Evolutionary conservation across 441 rosid genomes (phyloP).

Genomic region (Gossypium lobatum): DNA sequence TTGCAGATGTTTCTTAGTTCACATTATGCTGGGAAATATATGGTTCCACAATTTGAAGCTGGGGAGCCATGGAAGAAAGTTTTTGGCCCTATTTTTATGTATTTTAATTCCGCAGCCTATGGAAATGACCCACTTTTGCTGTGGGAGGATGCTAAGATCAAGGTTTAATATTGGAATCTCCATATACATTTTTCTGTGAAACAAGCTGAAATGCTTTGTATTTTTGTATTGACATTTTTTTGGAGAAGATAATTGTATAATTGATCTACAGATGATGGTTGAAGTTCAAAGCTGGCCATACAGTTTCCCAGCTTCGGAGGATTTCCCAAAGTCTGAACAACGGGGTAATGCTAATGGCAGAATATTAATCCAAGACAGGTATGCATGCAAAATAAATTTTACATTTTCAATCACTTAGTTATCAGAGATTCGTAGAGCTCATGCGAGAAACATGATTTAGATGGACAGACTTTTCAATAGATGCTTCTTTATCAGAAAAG

Average conservation of each 20-base stretch:
- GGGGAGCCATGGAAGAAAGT: slow-evolving; percentile 77
- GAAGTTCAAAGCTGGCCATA: slow-evolving; percentile 78
- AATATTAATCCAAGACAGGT: slow-evolving; percentile 44
- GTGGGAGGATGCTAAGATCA: slow-evolving; percentile 72
- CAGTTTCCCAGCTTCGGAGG: slow-evolving; percentile 55
- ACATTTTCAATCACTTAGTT: neutral
- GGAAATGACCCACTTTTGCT: slow-evolving; percentile 40
- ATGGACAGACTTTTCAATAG: neutral
- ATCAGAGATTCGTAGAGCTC: neutral
- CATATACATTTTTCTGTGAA: slow-evolving; percentile 1
- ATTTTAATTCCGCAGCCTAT: slow-evolving; percentile 45
- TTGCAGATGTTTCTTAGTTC: slow-evolving; percentile 56
- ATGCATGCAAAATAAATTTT: slow-evolving; percentile 13
- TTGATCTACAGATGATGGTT: slow-evolving; percentile 32
- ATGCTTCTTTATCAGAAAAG: neutral
- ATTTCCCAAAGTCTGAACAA: slow-evolving; percentile 38
- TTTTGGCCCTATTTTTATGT: slow-evolving; percentile 66
- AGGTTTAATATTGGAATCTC: slow-evolving; percentile 31
- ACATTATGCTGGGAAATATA: slow-evolving; percentile 57
- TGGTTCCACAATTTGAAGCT: slow-evolving; percentile 39
- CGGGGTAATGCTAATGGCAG: slow-evolving; percentile 51
- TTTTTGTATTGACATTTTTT: slow-evolving; percentile 17
- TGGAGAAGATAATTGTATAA: slow-evolving; percentile 7
- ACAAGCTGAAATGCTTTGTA: slow-evolving; percentile 9
- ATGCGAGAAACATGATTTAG: neutral